phyloP scores from a whole-genome alignment of 257 asterid species.

The Lavandula angustifolia region DNA sequence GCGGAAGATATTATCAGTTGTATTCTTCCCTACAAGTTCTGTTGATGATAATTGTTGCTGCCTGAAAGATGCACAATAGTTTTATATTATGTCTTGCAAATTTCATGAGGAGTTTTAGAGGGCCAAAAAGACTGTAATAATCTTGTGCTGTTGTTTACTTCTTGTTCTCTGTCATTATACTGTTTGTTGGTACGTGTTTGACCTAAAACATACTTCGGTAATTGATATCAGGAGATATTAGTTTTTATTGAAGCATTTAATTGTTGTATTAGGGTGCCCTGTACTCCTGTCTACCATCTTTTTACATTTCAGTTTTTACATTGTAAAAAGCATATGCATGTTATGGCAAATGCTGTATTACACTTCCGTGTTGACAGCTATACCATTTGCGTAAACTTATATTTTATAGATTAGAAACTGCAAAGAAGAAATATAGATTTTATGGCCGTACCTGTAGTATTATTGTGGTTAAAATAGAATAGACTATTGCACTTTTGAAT shows the following conservation, averaged over 20 bases:
- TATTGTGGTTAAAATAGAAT: background rate
- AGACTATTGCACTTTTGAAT: background rate
- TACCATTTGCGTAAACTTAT: background rate
- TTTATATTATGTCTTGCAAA: background rate
- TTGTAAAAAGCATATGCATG: background rate
- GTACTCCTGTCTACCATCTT: background rate
- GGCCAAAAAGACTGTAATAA: constrained; percentile 9
- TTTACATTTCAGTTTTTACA: background rate
- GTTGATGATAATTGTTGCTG: background rate
- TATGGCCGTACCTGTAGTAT: background rate
- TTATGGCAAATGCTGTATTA: background rate
- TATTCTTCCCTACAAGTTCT: background rate
- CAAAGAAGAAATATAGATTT: constrained; percentile 17
- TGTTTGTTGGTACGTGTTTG: background rate
- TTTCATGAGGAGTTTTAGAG: background rate
- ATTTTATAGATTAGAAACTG: background rate
- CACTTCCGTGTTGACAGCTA: background rate
- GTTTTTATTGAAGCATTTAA: background rate
- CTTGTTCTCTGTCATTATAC: background rate
- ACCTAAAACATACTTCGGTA: background rate
- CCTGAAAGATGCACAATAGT: background rate
- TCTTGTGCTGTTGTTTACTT: background rate
- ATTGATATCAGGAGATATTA: constrained; percentile 2
- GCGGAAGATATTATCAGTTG: background rate
- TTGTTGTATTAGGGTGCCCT: background rate